A percentile compares a stretch with the other conserved stretches of the same genome.
Evolutionary conservation across 257 asterid species (phyloP).

Genomic region (Jaltomata sinuosa): DNA sequence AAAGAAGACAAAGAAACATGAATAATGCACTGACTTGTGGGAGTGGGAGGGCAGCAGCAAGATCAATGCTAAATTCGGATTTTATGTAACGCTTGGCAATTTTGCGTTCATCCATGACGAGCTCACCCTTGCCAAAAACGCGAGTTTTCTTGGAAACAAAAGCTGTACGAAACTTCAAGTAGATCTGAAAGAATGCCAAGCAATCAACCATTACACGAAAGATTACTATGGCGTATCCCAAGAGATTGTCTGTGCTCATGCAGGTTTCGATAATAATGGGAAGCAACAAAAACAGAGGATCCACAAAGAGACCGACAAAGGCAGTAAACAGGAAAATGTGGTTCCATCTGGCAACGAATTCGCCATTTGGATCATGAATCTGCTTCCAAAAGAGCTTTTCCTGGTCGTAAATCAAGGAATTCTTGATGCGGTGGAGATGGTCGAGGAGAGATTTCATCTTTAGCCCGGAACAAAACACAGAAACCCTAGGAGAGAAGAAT

Average conservation of each 20-base stretch:
- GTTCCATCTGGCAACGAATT: constrained; percentile 56
- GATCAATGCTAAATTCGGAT: constrained; percentile 58
- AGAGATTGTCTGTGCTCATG: constrained; percentile 33
- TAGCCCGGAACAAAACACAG: background rate
- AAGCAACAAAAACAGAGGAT: constrained; percentile 71
- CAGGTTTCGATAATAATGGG: constrained; percentile 37
- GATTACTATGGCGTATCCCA: constrained; percentile 31
- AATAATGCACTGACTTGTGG: constrained; percentile 49
- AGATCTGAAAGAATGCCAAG: constrained; percentile 57
- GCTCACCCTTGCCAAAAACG: constrained; percentile 82
- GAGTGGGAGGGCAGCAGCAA: constrained; percentile 84
- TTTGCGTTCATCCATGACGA: constrained; percentile 43
- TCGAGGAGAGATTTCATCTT: constrained; percentile 22
- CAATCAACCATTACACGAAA: constrained; percentile 53
- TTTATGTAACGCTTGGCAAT: constrained; percentile 58
- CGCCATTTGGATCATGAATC: constrained; percentile 69
- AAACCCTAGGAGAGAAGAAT: background rate
- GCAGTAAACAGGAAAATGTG: constrained; percentile 52
- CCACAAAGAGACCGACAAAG: constrained; percentile 61
- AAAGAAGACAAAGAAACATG: background rate
- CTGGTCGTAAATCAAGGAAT: constrained; percentile 28
- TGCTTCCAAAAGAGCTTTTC: constrained; percentile 55
- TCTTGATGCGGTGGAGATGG: constrained; percentile 25
- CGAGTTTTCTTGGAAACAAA: constrained; percentile 51
- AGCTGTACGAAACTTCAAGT: constrained; percentile 72